Percentiles rank a stretch among this genome's conserved stretches.
Evolutionary conservation across 305 asterid genomes (phyloP).

Genomic region (Fraxinus baroniana): DNA sequence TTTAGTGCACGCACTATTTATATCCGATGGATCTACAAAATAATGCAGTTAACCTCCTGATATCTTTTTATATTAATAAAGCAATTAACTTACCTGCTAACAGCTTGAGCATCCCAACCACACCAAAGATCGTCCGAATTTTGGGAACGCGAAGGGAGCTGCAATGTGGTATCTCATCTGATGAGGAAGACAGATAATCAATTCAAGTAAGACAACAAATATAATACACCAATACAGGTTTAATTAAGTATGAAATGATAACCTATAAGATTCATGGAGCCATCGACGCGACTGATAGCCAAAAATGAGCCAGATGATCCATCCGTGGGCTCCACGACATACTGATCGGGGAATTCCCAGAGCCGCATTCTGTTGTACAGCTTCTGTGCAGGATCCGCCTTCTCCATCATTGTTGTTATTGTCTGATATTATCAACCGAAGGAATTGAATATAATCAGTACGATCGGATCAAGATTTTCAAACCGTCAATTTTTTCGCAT

Average conservation of each 20-base stretch:
- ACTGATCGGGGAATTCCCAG: conserved; percentile 89
- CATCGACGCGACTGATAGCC: conserved; percentile 66
- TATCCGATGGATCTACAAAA: background rate
- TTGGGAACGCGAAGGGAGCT: conserved; percentile 60
- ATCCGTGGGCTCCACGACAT: conserved; percentile 77
- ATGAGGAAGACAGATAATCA: background rate
- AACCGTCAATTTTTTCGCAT: background rate
- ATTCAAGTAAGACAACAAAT: background rate
- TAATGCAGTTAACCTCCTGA: background rate
- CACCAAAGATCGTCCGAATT: conserved; percentile 69
- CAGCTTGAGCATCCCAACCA: conserved; percentile 78
- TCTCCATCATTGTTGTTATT: conserved; percentile 63
- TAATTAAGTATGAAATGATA: background rate
- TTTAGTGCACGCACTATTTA: background rate
- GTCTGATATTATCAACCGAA: conserved; percentile 17
- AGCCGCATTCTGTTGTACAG: conserved; percentile 74
- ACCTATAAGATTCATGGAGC: conserved; percentile 69
- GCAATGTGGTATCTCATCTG: conserved; percentile 66
- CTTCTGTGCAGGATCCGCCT: conserved; percentile 67
- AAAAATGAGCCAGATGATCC: conserved; percentile 69
- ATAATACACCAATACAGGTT: background rate
- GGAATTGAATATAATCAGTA: conserved; percentile 11
- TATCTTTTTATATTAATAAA: background rate
- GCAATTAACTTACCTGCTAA: conserved; percentile 53
- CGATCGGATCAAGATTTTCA: conserved; percentile 3